Percentiles rank a stretch among this genome's conserved stretches.
phyloP scores from a whole-genome alignment of 164 flowering plant species.

The Vitis rotundifolia region DNA sequence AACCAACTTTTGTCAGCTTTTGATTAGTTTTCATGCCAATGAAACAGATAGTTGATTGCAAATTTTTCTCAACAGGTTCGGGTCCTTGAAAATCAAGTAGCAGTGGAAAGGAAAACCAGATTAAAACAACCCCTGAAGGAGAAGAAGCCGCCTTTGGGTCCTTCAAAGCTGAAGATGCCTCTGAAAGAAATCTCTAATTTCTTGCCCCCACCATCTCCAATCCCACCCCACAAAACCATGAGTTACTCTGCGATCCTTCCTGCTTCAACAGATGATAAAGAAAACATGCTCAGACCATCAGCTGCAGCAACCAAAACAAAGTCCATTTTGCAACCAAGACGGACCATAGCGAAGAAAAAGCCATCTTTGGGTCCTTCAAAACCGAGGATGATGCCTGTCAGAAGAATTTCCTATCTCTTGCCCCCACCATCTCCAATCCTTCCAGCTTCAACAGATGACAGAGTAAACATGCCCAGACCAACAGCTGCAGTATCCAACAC shows the following conservation, averaged over 20 bases:
- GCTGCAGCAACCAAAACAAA: constrained; percentile 22
- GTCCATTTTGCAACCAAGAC: constrained; percentile 45
- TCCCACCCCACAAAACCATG: constrained; percentile 16
- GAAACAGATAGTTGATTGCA: not conserved
- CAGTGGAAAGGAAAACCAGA: constrained; percentile 77
- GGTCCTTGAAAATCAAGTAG: constrained; percentile 77
- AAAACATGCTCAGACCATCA: constrained; percentile 38
- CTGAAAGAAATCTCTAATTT: constrained; percentile 61
- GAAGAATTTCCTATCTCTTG: constrained; percentile 57
- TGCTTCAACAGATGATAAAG: constrained; percentile 31
- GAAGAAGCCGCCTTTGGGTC: constrained; percentile 71
- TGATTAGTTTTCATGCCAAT: not conserved
- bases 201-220: constrained; percentile 49
- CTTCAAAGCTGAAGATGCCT: constrained; percentile 63
- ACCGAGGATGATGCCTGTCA: constrained; percentile 55
- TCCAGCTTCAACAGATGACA: constrained; percentile 27
- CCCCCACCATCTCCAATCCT: constrained; percentile 45
- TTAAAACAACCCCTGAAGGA: constrained; percentile 46
- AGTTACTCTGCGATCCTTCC: not conserved
- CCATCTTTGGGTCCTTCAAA: constrained; percentile 74
- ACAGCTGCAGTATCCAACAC: constrained; percentile 16
- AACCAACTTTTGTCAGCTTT: too few relatives aligned
- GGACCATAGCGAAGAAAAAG: constrained; percentile 48
- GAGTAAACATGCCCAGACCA: constrained; percentile 47
- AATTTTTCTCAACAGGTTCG: constrained; percentile 47